Base-by-base conservation (phyloP, 257 asterid species). In the Euphrasia confusa region DNA sequence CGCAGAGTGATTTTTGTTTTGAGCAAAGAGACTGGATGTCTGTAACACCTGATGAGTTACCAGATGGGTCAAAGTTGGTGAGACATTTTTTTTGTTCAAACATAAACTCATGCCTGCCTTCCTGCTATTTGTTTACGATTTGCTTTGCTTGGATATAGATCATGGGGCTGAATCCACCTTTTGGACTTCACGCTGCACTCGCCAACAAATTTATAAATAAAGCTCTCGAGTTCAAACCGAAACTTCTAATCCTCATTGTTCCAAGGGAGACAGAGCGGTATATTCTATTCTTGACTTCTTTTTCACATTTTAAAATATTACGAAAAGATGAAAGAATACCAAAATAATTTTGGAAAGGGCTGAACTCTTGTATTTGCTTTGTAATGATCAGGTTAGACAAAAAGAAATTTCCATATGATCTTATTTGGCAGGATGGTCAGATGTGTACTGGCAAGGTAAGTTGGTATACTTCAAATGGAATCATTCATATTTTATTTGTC, bases 161-260 rank as follows among this genome's bases (percentile, higher is more conserved):
- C 70, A 87, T 93, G 88, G 97, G 99, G 68, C 71, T 93, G 75
- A 89, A 93, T 76, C 99, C 99, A 55, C 97, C 99, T 32, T 93
- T 83, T 72, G 97, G 99, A 54, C 76, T 81, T 55, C 73, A 83
- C 61, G 95, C 88, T 58, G 55, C 65, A 47, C 96, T 84, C 64
- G 99, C 97, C 39, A 83, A 84, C 61, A 69, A 60, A 67, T 89
- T 93, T 75, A 77, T 93, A 54, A 69, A 75, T 53, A 89, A 89
- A 79, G 99, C 99, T 49, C 96, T 89, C 17, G 72, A 76, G 75
- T 93, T 93, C 74, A 89, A 78, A 67, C 99, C 99, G 15, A 93
- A 93, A 76, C 88, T 93, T 60, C 74, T 93, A 57, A 81, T 93
- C 75, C 95, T 93, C 39, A 85, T 93, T 33, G 94, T 79, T 56